Base-by-base conservation (phyloP, 2,329 filamentous ascomycete genomes). In the Colletotrichum coccodes region DNA sequence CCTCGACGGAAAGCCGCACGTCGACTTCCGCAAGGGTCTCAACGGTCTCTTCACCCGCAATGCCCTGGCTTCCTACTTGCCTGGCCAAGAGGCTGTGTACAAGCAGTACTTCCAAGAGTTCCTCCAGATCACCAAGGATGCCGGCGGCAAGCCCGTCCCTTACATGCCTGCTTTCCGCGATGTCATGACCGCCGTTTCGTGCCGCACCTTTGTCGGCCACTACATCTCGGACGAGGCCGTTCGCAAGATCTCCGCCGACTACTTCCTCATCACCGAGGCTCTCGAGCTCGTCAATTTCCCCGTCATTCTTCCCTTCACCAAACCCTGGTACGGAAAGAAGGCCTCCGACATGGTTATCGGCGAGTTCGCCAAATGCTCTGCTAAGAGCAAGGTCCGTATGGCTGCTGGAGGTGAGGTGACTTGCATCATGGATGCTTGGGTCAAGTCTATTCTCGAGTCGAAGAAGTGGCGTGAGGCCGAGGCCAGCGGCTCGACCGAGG, bases 231-330 rank as follows among this genome's bases (percentile, higher is more conserved):
- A 97, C 68, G 92, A 94, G 79, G 90, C 92, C 56, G 91, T 98
- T 76, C 95, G 97, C 88, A 95, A 93, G 85, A 96, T 98, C 72
- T 92, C 95, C 70, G 92, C 97, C 81, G 95, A 98, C 82, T 99
- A 97, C 84, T 98, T 97, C 82, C 89, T 95, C 72, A 97, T 98
- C 78, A 98, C 96, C 16, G 95, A 93, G 66, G 96, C 96, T 26
- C 89, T 98, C 73, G 96, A 99, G 82, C 89, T 98, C 53, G 96
- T 99, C 86, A 98, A 98, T 86, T 97, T 98, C 85, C 95, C 96
- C 68, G 92, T 98, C 82, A 98, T 98, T 78, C 82, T 98, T 46
- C 95, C 95, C 44, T 98, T 89, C 86, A 98, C 95, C 78, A 95
- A 94, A 85, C 94, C 94, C 6, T 98, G 94, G 94, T 97, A 97